Base-by-base conservation (phyloP, 2,329 filamentous ascomycete genomes). In the Colletotrichum sp. region DNA sequence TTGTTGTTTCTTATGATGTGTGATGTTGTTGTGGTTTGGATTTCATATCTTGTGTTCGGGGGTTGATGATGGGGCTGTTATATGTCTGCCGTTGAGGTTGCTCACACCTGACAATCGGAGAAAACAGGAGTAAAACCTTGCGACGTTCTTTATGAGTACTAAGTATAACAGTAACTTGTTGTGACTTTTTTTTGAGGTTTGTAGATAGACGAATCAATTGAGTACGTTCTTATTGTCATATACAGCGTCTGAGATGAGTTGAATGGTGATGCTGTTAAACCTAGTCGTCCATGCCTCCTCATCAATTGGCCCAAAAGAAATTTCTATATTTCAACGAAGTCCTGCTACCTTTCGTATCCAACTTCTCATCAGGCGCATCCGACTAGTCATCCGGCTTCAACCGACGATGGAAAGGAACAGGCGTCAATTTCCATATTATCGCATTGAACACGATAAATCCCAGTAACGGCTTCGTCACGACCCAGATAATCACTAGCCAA, bases 141-240 rank as follows among this genome's bases (percentile, higher is more conserved):
- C 3, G 18, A 0, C 9, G 1, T n/a, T n/a, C 18, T n/a, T 48
- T 43, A 3, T n/a, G 38, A n/a, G 38, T 9, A n/a, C 5, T 1
- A 6, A 10, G 8, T 43, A 4, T n/a, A n/a, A 18, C 3, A n/a
- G 38, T n/a, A 6, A n/a, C 38, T 43, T n/a, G 5, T 6, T 10
- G 18, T 43, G 5, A 16, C 7, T 36, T 36, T 16, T 36, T 16
- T 43, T 38, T 38, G 8, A 43, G 2, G 2, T 10, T 43, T 43
- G 38, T 43, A 12, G 38, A 43, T n/a, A n/a, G 34, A 36, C 5
- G 1, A 9, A 38, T 18, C 16, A 38, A 1, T 1, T 0, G 36
- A 43, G 16, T 43, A 43, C 16, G 36, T 43, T 9, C 36, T 43
- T 18, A 18, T 3, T 43, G 1, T 18, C 36, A 43, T 6, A 6